A percentile compares a stretch with the other conserved stretches of the same genome.
phyloP scores from a whole-genome alignment of 179 eudicot genomes.

The Corrigiola litoralis region DNA sequence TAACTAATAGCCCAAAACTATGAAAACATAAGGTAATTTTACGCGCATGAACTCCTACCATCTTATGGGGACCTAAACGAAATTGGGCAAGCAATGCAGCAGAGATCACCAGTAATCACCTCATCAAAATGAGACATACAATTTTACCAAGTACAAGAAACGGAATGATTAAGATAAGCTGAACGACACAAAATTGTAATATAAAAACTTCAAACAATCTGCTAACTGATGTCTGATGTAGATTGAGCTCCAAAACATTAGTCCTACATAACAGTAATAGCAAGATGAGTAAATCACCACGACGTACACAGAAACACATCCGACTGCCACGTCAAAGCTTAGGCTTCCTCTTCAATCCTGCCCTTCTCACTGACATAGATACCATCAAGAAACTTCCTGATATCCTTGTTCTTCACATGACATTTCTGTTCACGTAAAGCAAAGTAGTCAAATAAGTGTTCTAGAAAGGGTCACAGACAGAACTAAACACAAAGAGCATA shows the following conservation, averaged over 20 bases:
- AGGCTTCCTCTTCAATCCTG: conserved; percentile 36
- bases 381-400: conserved; percentile 45
- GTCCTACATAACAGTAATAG: background rate
- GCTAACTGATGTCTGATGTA: background rate
- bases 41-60: too few species aligned
- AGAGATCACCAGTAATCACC: too few species aligned
- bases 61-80: too few species aligned
- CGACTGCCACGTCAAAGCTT: conserved; percentile 9
- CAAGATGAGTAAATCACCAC: background rate
- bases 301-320: background rate
- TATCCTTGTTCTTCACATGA: conserved; percentile 49
- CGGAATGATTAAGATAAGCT: too few species aligned
- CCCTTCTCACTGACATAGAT: conserved; percentile 50
- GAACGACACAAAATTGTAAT: conserved; percentile 19
- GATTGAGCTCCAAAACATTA: background rate
- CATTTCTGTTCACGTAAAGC: conserved; percentile 29
- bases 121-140: too few species aligned
- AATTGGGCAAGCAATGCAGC: too few species aligned
- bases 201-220: conserved; percentile 5
- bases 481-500: background rate
- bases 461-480: background rate
- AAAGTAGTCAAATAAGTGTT: background rate
- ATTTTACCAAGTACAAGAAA: too few species aligned
- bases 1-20: too few species aligned
- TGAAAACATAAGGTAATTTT: too few species aligned